Evolutionary conservation across 176 grass and related monocot species (phyloP).

Genomic region (Juncus effusus): DNA sequence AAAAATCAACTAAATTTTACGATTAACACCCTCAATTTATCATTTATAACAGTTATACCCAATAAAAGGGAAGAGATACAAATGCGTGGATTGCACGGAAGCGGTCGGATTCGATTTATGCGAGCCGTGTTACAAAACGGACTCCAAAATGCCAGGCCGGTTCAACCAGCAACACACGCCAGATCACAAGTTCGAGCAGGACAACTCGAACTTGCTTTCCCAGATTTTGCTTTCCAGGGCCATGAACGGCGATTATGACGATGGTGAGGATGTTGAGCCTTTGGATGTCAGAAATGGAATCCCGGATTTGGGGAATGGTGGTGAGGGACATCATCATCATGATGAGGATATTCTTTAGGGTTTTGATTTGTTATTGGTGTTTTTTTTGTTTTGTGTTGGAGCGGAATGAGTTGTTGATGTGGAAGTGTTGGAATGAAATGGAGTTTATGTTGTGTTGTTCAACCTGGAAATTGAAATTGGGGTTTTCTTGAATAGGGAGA

Average conservation of each 20-base stretch:
- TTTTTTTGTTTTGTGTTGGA: too few species aligned
- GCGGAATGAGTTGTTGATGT: too few species aligned
- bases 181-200: conserved; percentile 68
- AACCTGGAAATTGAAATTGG: too few species aligned
- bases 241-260: conserved; percentile 4
- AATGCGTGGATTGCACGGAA: conserved; percentile 68
- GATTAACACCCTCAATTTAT: neutral
- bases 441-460: too few species aligned
- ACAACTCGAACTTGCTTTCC: conserved; percentile 1
- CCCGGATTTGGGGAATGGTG: conserved; percentile 28
- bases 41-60: conserved; percentile 50
- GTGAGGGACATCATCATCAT: conserved; percentile 2
- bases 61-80: conserved; percentile 74
- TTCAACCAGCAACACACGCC: conserved; percentile 94
- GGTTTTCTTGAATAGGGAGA: too few species aligned
- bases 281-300: conserved; percentile 1
- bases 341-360: neutral
- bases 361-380: too few species aligned
- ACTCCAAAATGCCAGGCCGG: conserved; percentile 62
- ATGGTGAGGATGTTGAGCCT: conserved; percentile 5
- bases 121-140: conserved; percentile 55
- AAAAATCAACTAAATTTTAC: conserved; percentile 5
- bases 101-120: conserved; percentile 68
- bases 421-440: too few species aligned
- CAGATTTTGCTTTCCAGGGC: conserved; percentile 9